Evolutionary conservation across 306 rosid genomes (phyloP).

Genomic region (Lathyrus sativus): DNA sequence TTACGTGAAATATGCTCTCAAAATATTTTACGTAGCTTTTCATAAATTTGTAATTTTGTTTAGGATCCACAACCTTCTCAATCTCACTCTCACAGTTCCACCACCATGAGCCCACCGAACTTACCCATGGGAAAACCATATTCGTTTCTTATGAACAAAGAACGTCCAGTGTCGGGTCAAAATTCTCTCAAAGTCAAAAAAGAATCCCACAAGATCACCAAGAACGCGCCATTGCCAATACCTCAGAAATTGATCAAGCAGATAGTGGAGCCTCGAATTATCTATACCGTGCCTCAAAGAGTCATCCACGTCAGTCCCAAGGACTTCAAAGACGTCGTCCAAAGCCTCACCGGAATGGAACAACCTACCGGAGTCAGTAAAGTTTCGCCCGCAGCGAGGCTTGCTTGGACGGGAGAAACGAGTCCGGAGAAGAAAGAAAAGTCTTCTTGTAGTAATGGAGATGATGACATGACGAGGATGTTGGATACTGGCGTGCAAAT

Average conservation of each 20-base stretch:
- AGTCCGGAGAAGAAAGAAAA: slow-evolving; percentile 49
- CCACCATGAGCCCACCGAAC: background rate
- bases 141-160: too few relatives aligned
- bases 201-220: slow-evolving; percentile 62
- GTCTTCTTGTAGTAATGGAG: background rate
- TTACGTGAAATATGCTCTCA: background rate
- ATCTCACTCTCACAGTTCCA: background rate
- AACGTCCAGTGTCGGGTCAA: slow-evolving; percentile 39
- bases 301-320: slow-evolving; percentile 47
- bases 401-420: slow-evolving; percentile 63
- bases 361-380: slow-evolving; percentile 36
- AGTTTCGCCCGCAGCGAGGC: slow-evolving; percentile 69
- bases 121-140: too few relatives aligned
- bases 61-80: background rate
- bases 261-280: slow-evolving; percentile 30
- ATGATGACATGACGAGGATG: slow-evolving; percentile 31
- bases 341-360: slow-evolving; percentile 72
- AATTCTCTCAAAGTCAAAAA: slow-evolving; percentile 59
- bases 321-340: slow-evolving; percentile 74
- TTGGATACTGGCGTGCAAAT: slow-evolving; percentile 46
- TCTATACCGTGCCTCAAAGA: slow-evolving; percentile 52
- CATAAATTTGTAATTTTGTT: background rate
- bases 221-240: slow-evolving; percentile 51
- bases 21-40: too few relatives aligned
- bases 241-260: too few relatives aligned